Base-by-base conservation (phyloP, 305 asterid genomes). In the Solanum chacoense region DNA sequence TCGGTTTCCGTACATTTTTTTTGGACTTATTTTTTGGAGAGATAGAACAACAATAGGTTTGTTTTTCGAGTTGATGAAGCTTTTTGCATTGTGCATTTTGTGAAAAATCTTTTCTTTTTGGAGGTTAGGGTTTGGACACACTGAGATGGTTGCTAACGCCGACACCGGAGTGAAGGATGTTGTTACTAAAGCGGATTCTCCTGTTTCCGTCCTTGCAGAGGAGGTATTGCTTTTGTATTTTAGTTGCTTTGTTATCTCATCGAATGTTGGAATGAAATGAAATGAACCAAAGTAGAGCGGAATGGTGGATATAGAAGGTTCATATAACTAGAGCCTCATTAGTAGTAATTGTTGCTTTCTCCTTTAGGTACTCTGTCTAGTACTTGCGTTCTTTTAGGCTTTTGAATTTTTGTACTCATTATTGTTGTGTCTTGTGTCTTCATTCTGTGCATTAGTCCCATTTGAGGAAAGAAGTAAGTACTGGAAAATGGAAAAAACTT, bases 131-230 rank as follows among this genome's bases (percentile, higher is more conserved):
- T 67, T 35, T 37, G 80, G 72, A 85, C 18, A 20, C 35, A 20
- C 12, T 31, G 83, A 89, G 45, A 92, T 91, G 93, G 87, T 84
- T 84, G 45, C 45, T 84, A 32, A 55, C 22, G 45, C 73, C 10
- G 91, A 89, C 92, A 59, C 69, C 89, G 96, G 89, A 81, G 94
- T 89, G 89, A 96, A 96, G 93, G 92, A 89, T 90, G 96, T 91
- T 37, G 96, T 90, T 40, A 67, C 93, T 28, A 89, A 75, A 7
- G 95, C 93, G 20, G 98, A 95, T 89, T 97, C 99, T 88, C 99
- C 99, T 55, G 96, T 98, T 37, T 97, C 98, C 90, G 99, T 96
- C 36, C 98, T 97, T 26, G 95, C 94, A 87, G 99, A 97, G 13
- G 99, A 97, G 95, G 99, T 96, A 89, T 84, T 50, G 0, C 8